Base-by-base conservation (phyloP, 805 yeast genomes). In the Yamadazyma philogaea region DNA sequence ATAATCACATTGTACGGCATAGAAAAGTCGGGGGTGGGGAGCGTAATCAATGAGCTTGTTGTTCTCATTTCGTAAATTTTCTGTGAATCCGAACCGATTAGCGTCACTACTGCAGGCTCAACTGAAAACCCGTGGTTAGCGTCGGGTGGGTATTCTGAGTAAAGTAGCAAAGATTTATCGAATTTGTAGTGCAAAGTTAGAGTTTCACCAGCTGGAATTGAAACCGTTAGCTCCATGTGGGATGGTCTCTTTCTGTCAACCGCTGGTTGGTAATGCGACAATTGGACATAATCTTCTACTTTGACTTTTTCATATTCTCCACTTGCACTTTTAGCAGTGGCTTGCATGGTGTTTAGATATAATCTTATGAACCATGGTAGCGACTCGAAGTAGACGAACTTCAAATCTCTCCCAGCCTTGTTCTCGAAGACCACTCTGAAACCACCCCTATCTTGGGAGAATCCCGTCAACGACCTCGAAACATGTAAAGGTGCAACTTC, bases 1-100 rank as follows among this genome's bases (percentile, higher is more conserved):
- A 93, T 93, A 47, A 93, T 91, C 32, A 93, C 99, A 55, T 93
- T 93, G 61, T 93, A 93, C 0, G 99, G 99, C 99, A 93, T 93
- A 48, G 96, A 86, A 64, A 93, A 93, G 66, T 93, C 99, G 0
- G 99, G 99, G 0, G 98, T 93, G 2, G 99, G 96, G 40, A 93
- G 72, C 0, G 93, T 79, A 37, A 93, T 70, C 44, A 93, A 70
- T 33, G 90, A 75, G n/a, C 97, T 85, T 4, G 96, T 79, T 0
- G 98, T 87, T 57, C 98, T 75, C 47, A 82, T 53, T 45, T 77
- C 72, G 52, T 84, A 82, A 6, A 30, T 41, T 11, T 40, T 47
- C 15, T 46, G 31, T 11, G 58, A 57, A 22, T 52, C 44, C 3
- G 36, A 46, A 8, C 63, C 60, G 7, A 81, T 40, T 0, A 87